These are phyloP conservation scores for Udeniomyces megalosporus DNA, from an alignment of 768 basidiomycete genomes.

Conservation along the genomic window DNA sequence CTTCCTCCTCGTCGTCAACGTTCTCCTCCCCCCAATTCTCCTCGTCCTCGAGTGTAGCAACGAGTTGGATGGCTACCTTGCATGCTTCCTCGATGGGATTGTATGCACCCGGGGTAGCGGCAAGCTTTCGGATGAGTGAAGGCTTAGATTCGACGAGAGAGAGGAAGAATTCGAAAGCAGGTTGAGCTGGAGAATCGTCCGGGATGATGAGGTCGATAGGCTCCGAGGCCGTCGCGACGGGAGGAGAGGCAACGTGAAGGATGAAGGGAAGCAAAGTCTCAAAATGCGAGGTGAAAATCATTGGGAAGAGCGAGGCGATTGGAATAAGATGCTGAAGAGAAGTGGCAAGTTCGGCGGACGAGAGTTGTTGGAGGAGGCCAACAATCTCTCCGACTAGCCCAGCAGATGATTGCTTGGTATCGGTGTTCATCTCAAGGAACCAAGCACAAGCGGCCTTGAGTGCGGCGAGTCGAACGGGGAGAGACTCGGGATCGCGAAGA, in stretches of 20 bases:
- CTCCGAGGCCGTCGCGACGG: constrained; percentile 26
- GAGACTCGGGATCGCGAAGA: constrained; percentile 6
- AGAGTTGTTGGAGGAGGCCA: background rate
- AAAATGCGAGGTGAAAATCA: constrained; percentile 59
- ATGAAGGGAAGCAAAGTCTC: constrained; percentile 46
- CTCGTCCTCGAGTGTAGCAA: constrained; percentile 21
- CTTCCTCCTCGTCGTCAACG: constrained; percentile 39
- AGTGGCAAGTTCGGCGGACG: background rate
- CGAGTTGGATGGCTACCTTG: constrained; percentile 24
- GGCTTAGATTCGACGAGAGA: constrained; percentile 60
- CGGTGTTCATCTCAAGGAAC: background rate
- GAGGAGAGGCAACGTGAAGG: constrained; percentile 24
- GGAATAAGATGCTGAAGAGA: constrained; percentile 42
- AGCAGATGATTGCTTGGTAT: background rate
- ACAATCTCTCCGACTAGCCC: background rate
- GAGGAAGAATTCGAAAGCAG: constrained; percentile 69
- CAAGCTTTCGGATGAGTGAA: constrained; percentile 55
- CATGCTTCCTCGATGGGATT: constrained; percentile 49
- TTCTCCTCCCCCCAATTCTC: constrained; percentile 52
- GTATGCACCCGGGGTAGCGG: constrained; percentile 53
- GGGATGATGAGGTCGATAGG: constrained; percentile 55
- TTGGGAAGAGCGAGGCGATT: constrained; percentile 48
- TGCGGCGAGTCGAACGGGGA: constrained; percentile 10
- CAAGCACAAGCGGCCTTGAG: background rate
- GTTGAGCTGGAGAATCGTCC: constrained; percentile 50